Base-by-base conservation (phyloP, 108 stramenopile genomes). In the Skeletonema potamos region DNA sequence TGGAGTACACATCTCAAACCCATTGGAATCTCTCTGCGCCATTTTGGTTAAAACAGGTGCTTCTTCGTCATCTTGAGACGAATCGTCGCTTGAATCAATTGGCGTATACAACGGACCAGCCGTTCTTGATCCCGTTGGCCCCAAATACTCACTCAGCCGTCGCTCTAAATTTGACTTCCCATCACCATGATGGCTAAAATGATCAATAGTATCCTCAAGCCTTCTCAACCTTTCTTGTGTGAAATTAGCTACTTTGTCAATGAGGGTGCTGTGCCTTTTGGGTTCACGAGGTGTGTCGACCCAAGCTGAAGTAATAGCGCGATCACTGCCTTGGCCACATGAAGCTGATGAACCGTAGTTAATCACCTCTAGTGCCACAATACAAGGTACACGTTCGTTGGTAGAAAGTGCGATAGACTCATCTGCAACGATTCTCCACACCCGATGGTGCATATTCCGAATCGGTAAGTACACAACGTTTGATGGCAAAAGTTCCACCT, bases 361-460 rank as follows among this genome's bases (percentile, higher is more conserved):
- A 36, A 98, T 74, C 26, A 98, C 96, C 73, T 97, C 97, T 81
- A 98, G 60, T 24, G 79, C 84, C n/a, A 96, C 69, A 34, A 98
- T 92, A 72, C 91, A 96, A 8, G 97, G 97, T 8, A 95, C 96
- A n/a, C 97, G 85, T 76, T 96, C 96, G 60, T 95, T 96, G 3
- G 97, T 98, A 36, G 82, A 83, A 55, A 98, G 84, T 0, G 96
- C 92, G 51, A 96, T 82, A 51, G 82, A 82, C 82, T 98, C 97
- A 41, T 89, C 83, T 3, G 83, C 70, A 15, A 89, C 89, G 28
- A 94, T 87, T 30, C 94, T 72, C 93, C 93, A 96, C 2, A 96
- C 92, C 37, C 94, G 81, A 78, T 96, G 94, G 36, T 87, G 63
- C 33, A 71, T 61, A 58, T 93, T 79, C 54, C 74, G 75, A 6